Base-by-base conservation (phyloP, 2,329 filamentous ascomycete genomes). In the Penicillium griseofulvum region DNA sequence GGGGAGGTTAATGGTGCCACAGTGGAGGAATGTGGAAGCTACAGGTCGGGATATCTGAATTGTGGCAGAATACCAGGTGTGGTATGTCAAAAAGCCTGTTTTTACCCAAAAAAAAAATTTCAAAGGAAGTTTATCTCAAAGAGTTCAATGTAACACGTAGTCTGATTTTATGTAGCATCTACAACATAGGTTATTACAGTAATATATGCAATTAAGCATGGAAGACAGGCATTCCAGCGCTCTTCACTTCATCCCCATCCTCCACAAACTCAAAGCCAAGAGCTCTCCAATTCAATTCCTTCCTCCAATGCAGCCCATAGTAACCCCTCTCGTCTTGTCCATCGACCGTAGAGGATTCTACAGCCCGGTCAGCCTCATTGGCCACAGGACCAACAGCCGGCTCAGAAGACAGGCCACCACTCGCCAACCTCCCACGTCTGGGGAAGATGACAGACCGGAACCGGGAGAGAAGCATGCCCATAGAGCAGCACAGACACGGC, bases 401-500 rank as follows among this genome's bases (percentile, higher is more conserved):
- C 62, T 96, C 91, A 22, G 91, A 87, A 66, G 87, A 88, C 76
- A 97, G 80, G 41, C 90, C 92, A 47, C 93, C 93, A 12, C 89
- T 95, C 60, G 84, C 77, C 88, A 96, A 94, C 52, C 89, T 84
- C 60, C 84, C 85, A 0, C 53, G 41, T 4, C 69, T 64, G 0
- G 69, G 66, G 74, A 96, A 96, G 37, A 96, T 82, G 49, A 92
- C 89, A 50, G 88, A 87, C 42, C 90, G 87, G 81, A 99, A 96
- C 48, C 94, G 85, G 9, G 93, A 97, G 71, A 97, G 92, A 22
- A 97, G 81, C 64, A 97, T 88, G 1, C 90, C 94, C 94, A 97
- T 97, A 34, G 89, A 91, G 75, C 94, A 99, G 84, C 96, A 95
- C 57, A 96, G 84, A 71, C 94, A 99, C 5, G 94, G 94, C 75